Evolutionary conservation across 805 yeast species (phyloP).

Genomic region (Wickerhamiella kazuoi): DNA sequence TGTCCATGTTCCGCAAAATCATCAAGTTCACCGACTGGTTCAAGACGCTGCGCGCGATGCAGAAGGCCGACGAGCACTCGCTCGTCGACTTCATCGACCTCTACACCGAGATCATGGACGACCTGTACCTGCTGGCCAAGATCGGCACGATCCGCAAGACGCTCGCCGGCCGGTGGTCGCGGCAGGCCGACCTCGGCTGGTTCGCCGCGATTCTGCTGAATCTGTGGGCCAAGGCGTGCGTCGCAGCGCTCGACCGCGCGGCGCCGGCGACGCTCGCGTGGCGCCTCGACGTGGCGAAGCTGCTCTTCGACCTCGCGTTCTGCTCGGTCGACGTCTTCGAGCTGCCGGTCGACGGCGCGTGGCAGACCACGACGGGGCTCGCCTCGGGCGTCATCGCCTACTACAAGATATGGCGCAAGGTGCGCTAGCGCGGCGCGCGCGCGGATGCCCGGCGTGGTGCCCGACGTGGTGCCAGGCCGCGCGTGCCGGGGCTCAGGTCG

Average conservation of each 20-base stretch:
- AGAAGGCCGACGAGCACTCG: background rate
- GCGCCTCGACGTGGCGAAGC: conserved; percentile 11
- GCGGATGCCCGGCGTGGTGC: no score
- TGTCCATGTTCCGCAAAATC: conserved; percentile 17
- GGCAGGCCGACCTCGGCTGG: conserved; percentile 17
- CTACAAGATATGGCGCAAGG: conserved; percentile 8
- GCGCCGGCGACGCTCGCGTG: conserved; percentile 2
- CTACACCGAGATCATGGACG: conserved; percentile 17
- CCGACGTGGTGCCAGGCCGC: background rate
- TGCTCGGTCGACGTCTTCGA: conserved; percentile 17
- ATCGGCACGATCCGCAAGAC: conserved; percentile 14
- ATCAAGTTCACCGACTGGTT: conserved; percentile 19
- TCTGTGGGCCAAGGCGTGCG: conserved; percentile 5
- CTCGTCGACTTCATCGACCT: conserved; percentile 11
- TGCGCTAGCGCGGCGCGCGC: no score
- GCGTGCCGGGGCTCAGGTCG: no score
- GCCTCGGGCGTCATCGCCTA: conserved; percentile 13
- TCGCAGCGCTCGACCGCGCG: background rate
- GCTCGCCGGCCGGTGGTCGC: conserved; percentile 8
- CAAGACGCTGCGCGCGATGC: conserved; percentile 7
- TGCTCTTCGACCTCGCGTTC: conserved; percentile 15
- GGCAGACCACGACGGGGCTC: conserved; percentile 16
- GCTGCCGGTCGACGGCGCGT: conserved; percentile 7
- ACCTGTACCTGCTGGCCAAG: conserved; percentile 15
- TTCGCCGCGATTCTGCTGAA: conserved; percentile 12